These are phyloP conservation scores for Panicum virgatum DNA, from an alignment of 202 grass and related monocot genomes.

Conservation along the genomic window DNA sequence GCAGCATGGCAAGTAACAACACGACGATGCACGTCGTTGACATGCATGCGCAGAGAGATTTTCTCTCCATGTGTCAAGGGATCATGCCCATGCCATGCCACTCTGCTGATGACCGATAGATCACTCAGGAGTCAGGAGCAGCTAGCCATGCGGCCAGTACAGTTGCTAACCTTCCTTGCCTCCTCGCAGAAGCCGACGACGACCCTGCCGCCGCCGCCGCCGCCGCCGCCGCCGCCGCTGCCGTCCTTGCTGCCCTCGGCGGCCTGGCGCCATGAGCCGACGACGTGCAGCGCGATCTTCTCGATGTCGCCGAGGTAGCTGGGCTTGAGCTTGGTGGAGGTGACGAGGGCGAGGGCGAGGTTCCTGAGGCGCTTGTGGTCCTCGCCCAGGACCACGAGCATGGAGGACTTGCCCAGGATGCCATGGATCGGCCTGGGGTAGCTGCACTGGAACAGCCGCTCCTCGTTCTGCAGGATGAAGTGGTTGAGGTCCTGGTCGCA, in stretches of 20 bases:
- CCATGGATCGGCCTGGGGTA: constrained; percentile 87
- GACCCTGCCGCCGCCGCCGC: background rate
- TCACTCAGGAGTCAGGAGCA: background rate
- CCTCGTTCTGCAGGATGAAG: constrained; percentile 95
- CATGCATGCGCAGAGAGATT: constrained; percentile 34
- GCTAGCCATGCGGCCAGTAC: background rate
- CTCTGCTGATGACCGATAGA: background rate
- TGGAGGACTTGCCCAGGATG: constrained; percentile 88
- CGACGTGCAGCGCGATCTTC: constrained; percentile 62
- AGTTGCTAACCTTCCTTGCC: constrained; percentile 72
- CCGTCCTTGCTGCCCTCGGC: too few relatives aligned
- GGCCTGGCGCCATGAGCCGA: constrained; percentile 50
- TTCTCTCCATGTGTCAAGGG: constrained; percentile 31
- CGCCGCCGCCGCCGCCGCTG: too few relatives aligned
- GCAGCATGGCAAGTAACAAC: constrained; percentile 21
- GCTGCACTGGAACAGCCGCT: constrained; percentile 87
- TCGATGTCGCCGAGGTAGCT: constrained; percentile 80
- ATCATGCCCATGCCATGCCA: constrained; percentile 29
- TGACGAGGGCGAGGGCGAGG: constrained; percentile 69
- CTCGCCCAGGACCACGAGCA: constrained; percentile 85
- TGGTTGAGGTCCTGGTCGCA: constrained; percentile 90
- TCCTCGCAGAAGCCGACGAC: constrained; percentile 80
- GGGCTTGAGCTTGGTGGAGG: constrained; percentile 75
- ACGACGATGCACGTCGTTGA: constrained; percentile 20
- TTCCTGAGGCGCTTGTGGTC: constrained; percentile 80